phyloP scores from a whole-genome alignment of 257 asterid genomes.

The Solanum etuberosum region DNA sequence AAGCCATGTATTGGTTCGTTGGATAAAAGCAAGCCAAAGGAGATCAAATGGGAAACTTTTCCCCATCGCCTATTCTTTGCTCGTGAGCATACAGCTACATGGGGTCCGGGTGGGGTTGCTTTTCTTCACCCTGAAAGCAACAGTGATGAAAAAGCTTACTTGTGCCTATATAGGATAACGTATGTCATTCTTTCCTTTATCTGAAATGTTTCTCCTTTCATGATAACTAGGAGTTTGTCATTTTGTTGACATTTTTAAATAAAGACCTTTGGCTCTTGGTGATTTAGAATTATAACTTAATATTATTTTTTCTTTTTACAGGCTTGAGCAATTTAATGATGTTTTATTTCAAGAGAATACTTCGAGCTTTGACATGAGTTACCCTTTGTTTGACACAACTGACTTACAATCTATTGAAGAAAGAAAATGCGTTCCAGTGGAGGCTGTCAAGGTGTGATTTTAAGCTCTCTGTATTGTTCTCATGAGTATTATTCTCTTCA shows the following conservation, averaged over 20 bases:
- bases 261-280: not conserved
- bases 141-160: constrained; percentile 44
- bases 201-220: not conserved
- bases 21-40: constrained; percentile 68
- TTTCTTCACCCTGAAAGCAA: constrained; percentile 69
- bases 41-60: constrained; percentile 49
- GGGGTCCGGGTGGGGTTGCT: constrained; percentile 99
- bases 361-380: constrained; percentile 25
- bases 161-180: constrained; percentile 87
- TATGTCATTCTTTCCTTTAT: constrained; percentile 20
- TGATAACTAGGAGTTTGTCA: not conserved
- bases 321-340: constrained; percentile 94
- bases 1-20: constrained; percentile 55
- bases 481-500: not conserved
- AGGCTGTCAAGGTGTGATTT: constrained; percentile 47
- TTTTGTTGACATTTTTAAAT: not conserved
- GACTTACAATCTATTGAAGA: constrained; percentile 46
- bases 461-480: not conserved
- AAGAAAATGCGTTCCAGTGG: constrained; percentile 34
- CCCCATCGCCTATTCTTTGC: constrained; percentile 85
- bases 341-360: constrained; percentile 71
- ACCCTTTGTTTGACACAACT: constrained; percentile 50
- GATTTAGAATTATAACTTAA: not conserved
- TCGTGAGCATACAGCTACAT: constrained; percentile 53
- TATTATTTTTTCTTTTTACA: constrained; percentile 9